Base-by-base conservation (phyloP, 192 early-diverging fungal genomes). In the Coemansia erecta region DNA sequence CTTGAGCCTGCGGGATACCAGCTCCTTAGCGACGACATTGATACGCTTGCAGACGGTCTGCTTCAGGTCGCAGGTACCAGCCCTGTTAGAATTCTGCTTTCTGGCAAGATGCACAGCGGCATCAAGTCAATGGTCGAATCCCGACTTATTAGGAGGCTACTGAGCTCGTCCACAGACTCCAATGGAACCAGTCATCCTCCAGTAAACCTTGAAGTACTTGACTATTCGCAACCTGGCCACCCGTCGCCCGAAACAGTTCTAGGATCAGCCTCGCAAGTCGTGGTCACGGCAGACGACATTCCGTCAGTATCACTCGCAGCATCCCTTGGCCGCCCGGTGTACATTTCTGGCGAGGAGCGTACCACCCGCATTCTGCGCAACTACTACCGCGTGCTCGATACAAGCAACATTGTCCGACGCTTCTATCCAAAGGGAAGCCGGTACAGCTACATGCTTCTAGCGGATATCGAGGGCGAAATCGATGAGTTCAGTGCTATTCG, bases 361-460 rank as follows among this genome's bases (percentile, higher is more conserved):
- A 73, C 66, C 1, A 43, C 48, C 1, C 47, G 42, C 9, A 44
- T 73, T 18, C 54, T 79, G 56, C 63, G 76, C 35, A 61, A 65
- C 41, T 73, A 79, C 55, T 79, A 79, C 63, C 59, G 68, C 8
- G 19, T 68, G 8, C 48, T 79, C 18, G 70, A 79, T 1, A 56
- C 62, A 5, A 58, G 24, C 10, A 79, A 79, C 63, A 48, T 79
- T 18, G 76, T 79, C 26, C 63, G 76, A 21, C 61, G 76, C 19
- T 79, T 79, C 48, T 79, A 79, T 54, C 76, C 76, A 24, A 54
- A 24, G 19, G 66, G 66, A 35, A 79, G 76, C 31, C 59, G 66
- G 41, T 73, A 79, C 67, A 72, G 70, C 63, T 73, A 79, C 53
- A 79, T 79, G 76, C 56, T 79, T 17, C 58, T 53, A 50, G 33